A percentile compares a stretch with the other conserved stretches of the same genome.
These are phyloP conservation scores for Nephelium lappaceum DNA, from an alignment of 345 rosid genomes.

Conservation along the genomic window DNA sequence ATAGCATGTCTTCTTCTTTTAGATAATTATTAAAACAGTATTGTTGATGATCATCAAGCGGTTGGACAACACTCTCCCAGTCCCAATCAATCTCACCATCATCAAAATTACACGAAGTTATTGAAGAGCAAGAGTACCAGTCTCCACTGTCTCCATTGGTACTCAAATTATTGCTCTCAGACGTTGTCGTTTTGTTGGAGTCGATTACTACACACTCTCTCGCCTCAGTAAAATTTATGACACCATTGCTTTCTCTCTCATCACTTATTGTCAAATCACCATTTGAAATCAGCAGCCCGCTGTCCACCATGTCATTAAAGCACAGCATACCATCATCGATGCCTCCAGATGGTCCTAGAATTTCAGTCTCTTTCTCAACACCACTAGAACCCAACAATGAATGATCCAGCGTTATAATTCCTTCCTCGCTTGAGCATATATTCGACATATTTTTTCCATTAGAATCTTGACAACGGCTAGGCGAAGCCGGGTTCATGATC, in stretches of 20 bases:
- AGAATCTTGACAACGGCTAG: constrained; percentile 11
- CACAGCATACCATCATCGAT: constrained; percentile 23
- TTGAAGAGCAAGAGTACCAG: constrained; percentile 21
- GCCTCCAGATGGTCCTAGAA: constrained; percentile 20
- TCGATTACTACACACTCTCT: not conserved
- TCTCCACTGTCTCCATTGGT: constrained; percentile 14
- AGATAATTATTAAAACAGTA: not conserved
- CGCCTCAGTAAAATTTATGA: not conserved
- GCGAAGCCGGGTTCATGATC: not conserved
- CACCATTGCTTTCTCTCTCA: not conserved
- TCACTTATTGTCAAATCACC: constrained; percentile 14
- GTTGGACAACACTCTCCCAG: constrained; percentile 33
- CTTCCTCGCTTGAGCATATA: constrained; percentile 1
- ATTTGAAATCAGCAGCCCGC: constrained; percentile 18
- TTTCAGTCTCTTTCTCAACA: constrained; percentile 7
- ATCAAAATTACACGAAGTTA: constrained; percentile 25
- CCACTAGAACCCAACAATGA: constrained; percentile 13
- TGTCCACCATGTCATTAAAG: constrained; percentile 21
- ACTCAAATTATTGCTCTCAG: constrained; percentile 6
- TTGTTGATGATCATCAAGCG: constrained; percentile 9
- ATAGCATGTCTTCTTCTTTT: not conserved
- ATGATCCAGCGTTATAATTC: not conserved
- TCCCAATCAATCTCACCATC: constrained; percentile 33
- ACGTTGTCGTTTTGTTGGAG: not conserved
- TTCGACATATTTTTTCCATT: constrained; percentile 1